phyloP scores from a whole-genome alignment of 257 asterid genomes.

The Galeopsis tetrahit region DNA sequence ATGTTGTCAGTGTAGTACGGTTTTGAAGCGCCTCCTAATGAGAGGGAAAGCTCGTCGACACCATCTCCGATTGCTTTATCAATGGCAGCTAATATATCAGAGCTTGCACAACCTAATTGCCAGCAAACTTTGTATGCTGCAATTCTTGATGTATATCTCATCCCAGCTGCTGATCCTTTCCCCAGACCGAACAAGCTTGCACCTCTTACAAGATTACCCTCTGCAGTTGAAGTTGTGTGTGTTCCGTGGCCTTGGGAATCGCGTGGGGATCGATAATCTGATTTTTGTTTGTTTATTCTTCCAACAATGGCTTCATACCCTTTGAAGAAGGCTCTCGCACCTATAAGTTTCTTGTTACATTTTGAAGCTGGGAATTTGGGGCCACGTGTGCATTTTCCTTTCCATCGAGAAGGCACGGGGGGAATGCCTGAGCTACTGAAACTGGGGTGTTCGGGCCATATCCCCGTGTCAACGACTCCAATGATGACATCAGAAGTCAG shows the following conservation, averaged over 20 bases:
- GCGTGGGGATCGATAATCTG: conserved; percentile 63
- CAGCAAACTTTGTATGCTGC: conserved; percentile 77
- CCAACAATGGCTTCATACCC: conserved; percentile 66
- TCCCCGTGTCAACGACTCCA: conserved; percentile 72
- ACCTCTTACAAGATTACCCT: conserved; percentile 53
- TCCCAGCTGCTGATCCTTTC: conserved; percentile 68
- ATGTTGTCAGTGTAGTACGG: conserved; percentile 52
- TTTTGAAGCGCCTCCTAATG: conserved; percentile 59
- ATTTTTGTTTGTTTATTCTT: conserved; percentile 53
- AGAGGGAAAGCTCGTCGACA: conserved; percentile 66
- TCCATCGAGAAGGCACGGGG: conserved; percentile 60
- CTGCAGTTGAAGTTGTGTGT: conserved; percentile 74
- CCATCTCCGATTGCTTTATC: conserved; percentile 73
- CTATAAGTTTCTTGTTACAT: conserved; percentile 66
- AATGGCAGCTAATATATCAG: conserved; percentile 72
- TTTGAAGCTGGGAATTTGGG: conserved; percentile 46
- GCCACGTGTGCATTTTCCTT: conserved; percentile 64
- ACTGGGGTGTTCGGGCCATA: conserved; percentile 81
- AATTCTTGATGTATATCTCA: conserved; percentile 62
- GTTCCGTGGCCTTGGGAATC: conserved; percentile 82
- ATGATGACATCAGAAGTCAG: conserved; percentile 70
- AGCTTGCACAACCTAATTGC: conserved; percentile 54
- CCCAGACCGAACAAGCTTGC: conserved; percentile 62
- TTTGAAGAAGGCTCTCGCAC: conserved; percentile 63
- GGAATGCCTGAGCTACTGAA: conserved; percentile 47